Conservation (phyloP, 148 eudicot genomes). For the Rhododendron molle region DNA sequence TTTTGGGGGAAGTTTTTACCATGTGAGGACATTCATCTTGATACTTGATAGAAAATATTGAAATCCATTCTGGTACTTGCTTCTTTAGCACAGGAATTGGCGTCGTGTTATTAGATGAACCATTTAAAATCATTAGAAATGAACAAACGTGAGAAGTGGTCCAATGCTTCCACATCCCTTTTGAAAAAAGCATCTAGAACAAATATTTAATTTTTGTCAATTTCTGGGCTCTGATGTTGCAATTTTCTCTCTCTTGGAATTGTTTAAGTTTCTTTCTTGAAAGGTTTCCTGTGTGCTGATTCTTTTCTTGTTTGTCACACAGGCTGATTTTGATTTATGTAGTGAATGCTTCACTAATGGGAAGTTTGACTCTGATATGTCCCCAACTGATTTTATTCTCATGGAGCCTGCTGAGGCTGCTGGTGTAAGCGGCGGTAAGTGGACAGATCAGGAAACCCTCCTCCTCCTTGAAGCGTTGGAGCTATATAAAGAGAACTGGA, state of each 20-base stretch:
- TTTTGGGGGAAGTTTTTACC: not conserved
- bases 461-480: conserved; percentile 95
- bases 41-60: not conserved
- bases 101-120: not conserved
- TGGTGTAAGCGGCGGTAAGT: conserved; percentile 85
- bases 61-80: not conserved
- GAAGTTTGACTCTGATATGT: conserved; percentile 89
- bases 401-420: conserved; percentile 97
- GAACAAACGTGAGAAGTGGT: not conserved
- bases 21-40: not conserved
- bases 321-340: conserved; percentile 99
- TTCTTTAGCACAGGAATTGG: not conserved
- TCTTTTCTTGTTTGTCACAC: conserved; percentile 25
- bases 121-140: not conserved
- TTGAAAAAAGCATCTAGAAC: not conserved
- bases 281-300: conserved; percentile 14
- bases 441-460: conserved; percentile 99
- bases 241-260: not conserved
- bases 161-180: not conserved
- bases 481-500: conserved; percentile 93
- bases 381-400: conserved; percentile 85
- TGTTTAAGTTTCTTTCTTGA: not conserved
- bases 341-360: conserved; percentile 87
- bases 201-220: not conserved
- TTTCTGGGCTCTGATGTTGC: not conserved